phyloP scores from a whole-genome alignment of 306 rosid species.

The Sphenostylis stenocarpa region DNA sequence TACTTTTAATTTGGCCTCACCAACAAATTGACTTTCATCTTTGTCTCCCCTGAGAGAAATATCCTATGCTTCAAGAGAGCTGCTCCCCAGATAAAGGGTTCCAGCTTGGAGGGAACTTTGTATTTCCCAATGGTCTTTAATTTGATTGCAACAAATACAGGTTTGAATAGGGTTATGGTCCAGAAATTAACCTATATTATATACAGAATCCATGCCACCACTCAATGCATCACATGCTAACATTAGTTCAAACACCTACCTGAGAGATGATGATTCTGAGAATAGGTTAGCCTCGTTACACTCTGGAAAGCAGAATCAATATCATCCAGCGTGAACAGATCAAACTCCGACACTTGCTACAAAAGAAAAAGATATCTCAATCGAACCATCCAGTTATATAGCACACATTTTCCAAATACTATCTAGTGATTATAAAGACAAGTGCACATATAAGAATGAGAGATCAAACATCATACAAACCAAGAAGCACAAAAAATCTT shows the following conservation, averaged over 20 bases:
- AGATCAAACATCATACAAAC: neutral
- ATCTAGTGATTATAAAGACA: neutral
- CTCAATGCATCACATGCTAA: slow-evolving; percentile 7
- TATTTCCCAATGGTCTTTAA: neutral
- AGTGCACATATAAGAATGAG: neutral
- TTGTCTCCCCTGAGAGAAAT: neutral
- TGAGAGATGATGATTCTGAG: slow-evolving; percentile 91
- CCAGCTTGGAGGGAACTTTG: slow-evolving; percentile 5
- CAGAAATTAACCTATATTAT: slow-evolving; percentile 2
- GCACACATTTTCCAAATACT: slow-evolving; percentile 10
- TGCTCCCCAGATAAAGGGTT: neutral
- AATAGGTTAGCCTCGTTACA: slow-evolving; percentile 81
- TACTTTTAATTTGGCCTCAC: slow-evolving; percentile 8
- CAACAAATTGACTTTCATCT: neutral
- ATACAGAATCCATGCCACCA: neutral
- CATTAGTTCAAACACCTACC: slow-evolving; percentile 43
- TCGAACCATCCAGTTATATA: slow-evolving; percentile 6
- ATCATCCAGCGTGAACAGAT: slow-evolving; percentile 85
- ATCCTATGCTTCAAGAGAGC: slow-evolving; percentile 5
- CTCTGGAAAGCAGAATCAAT: slow-evolving; percentile 89
- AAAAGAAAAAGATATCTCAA: slow-evolving; percentile 32
- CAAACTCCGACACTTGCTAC: slow-evolving; percentile 97
- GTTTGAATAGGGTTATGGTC: neutral
- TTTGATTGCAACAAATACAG: neutral
- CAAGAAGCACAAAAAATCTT: neutral